phyloP scores from a whole-genome alignment of 257 asterid species.

The Asclepias syriaca region DNA sequence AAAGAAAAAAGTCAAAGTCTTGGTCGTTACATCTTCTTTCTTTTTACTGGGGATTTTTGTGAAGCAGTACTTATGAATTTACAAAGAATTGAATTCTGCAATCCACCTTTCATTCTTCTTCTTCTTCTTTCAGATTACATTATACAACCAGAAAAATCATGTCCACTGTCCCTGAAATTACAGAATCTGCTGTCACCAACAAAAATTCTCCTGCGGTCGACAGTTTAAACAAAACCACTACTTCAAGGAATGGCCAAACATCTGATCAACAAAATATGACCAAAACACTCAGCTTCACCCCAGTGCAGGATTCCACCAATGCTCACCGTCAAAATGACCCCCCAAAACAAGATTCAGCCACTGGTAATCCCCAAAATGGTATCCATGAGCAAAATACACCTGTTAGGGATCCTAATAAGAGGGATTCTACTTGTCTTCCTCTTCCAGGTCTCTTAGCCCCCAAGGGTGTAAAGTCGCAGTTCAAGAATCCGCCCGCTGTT shows the following conservation, averaged over 20 bases:
- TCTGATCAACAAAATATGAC: neutral
- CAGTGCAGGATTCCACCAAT: constrained; percentile 8
- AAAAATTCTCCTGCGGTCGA: neutral
- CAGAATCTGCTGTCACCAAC: neutral
- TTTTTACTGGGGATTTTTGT: neutral
- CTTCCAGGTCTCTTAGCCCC: constrained; percentile 1
- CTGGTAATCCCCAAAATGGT: neutral
- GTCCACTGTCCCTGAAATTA: neutral
- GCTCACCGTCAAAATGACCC: neutral
- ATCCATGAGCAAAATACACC: constrained; percentile 1
- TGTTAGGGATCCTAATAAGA: neutral
- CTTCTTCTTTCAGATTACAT: neutral
- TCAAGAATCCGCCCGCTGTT: neutral
- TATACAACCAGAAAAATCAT: neutral
- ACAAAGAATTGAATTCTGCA: neutral
- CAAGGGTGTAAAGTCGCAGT: neutral
- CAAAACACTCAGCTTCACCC: neutral
- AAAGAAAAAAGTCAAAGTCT: neutral
- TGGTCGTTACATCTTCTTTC: neutral
- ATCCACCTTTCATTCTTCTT: neutral
- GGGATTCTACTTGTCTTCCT: constrained; percentile 9
- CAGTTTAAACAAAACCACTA: neutral
- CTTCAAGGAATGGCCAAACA: neutral
- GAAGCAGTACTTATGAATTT: neutral
- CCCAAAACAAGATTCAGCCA: constrained; percentile 11